Conservation (phyloP, 2,329 filamentous ascomycete genomes). For the Calonectria honghensis region DNA sequence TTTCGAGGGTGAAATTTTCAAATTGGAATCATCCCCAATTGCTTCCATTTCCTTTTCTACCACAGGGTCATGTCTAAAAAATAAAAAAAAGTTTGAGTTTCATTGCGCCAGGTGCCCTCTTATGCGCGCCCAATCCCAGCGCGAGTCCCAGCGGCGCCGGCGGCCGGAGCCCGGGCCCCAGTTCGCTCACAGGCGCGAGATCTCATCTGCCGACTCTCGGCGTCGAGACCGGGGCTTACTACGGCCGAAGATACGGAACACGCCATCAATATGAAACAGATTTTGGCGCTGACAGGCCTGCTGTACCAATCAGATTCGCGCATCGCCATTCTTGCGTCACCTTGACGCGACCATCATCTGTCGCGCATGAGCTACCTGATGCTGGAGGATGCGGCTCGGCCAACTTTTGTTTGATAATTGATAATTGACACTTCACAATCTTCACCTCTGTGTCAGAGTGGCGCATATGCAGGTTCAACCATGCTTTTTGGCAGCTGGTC, state of each 20-base stretch:
- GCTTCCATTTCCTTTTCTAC: neutral
- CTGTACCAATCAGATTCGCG: neutral
- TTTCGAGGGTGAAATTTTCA: too few species aligned
- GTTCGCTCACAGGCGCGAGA: neutral
- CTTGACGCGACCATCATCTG: slow-evolving; percentile 10
- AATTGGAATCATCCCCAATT: neutral
- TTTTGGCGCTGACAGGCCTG: slow-evolving; percentile 9
- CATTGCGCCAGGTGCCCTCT: slow-evolving; percentile 6
- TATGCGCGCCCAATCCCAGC: neutral
- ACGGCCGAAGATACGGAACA: slow-evolving; percentile 15
- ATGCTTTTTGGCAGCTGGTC: neutral
- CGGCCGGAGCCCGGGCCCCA: slow-evolving; percentile 37
- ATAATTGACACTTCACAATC: slow-evolving; percentile 27
- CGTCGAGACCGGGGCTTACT: slow-evolving; percentile 9
- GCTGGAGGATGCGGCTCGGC: slow-evolving; percentile 24
- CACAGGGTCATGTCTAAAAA: neutral
- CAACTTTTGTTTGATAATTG: slow-evolving; percentile 5
- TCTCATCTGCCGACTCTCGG: slow-evolving; percentile 14
- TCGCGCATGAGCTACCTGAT: slow-evolving; percentile 1
- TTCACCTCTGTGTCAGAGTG: neutral
- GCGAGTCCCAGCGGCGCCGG: slow-evolving; percentile 19
- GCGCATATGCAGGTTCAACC: slow-evolving; percentile 8
- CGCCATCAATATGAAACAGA: slow-evolving; percentile 14
- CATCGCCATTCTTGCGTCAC: slow-evolving; percentile 14
- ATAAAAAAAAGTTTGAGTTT: neutral